Evolutionary conservation across 768 basidiomycete genomes (phyloP).

Genomic region (Lanmaoa rubissima): DNA sequence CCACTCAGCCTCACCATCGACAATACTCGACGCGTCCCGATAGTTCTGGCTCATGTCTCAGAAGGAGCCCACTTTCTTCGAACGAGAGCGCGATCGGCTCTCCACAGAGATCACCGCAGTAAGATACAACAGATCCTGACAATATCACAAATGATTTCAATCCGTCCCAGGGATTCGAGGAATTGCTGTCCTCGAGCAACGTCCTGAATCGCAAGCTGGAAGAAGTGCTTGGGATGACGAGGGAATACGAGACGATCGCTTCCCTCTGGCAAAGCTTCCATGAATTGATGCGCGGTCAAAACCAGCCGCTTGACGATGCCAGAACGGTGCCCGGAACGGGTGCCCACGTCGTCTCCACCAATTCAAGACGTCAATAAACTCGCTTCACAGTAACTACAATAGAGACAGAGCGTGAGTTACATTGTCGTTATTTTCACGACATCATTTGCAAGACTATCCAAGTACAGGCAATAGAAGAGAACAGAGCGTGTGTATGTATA

Average conservation of each 20-base stretch:
- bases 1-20: too few species aligned
- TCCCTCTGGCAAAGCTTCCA: slow-evolving; percentile 82
- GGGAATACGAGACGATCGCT: slow-evolving; percentile 88
- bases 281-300: slow-evolving; percentile 63
- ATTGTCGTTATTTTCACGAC: slow-evolving; percentile 18
- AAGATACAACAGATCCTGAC: slow-evolving; percentile 14
- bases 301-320: slow-evolving; percentile 31
- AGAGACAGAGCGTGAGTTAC: slow-evolving; percentile 18
- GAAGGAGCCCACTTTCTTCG: slow-evolving; percentile 62
- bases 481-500: slow-evolving; percentile 29
- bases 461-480: slow-evolving; percentile 35
- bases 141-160: background rate
- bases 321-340: slow-evolving; percentile 64
- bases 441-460: slow-evolving; percentile 35
- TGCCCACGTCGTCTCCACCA: slow-evolving; percentile 52
- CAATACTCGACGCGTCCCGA: too few species aligned
- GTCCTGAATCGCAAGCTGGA: slow-evolving; percentile 87
- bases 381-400: slow-evolving; percentile 3
- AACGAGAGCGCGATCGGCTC: slow-evolving; percentile 74
- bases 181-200: slow-evolving; percentile 81
- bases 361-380: slow-evolving; percentile 25
- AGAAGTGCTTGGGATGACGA: slow-evolving; percentile 89
- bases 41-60: slow-evolving; percentile 23
- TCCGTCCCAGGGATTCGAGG: slow-evolving; percentile 75
- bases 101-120: slow-evolving; percentile 74